Evolutionary conservation across 139 green algal species (phyloP), one percentile per base, ranked within the genome.

Genomic region (Ostreobium quekettii): DNA sequence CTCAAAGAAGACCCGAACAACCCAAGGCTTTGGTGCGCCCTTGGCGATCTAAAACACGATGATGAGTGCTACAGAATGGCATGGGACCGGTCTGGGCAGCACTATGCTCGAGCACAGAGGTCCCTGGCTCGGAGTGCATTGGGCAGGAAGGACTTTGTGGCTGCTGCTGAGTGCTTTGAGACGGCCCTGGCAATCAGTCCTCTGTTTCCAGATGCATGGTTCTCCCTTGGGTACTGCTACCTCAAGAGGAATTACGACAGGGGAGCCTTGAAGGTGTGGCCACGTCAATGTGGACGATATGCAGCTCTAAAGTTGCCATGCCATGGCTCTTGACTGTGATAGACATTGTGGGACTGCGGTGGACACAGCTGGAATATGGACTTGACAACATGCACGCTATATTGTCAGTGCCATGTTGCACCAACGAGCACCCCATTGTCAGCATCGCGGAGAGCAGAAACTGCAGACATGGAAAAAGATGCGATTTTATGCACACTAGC

Each of bases 171-270:
- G 35, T 76, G 89, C 63, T 95, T 84, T 78, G 83, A 93, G 74
- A 15, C 53, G 4, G 91, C 91, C 0, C 79, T 97, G 47, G 76
- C 74, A 24, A 70, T 96, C 35, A 97, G 90, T 79, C 86, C 90
- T 5, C 77, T 97, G 35, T 78, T 92, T 67, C 68, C 81, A 2
- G 85, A 93, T 61, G 86, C 76, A 42, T 98, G 93, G 93, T 98
- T 98, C 70, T 62, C 71, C 6, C 72, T 94, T 38, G 93, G 92
- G 24, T 96, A 88, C 70, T 85, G 74, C 53, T 78, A 73, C 48
- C 74, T 96, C 31, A 88, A 89, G 67, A 38, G 72, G 48, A 67
- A 72, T 30, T 53, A 80, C 26, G 38, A 78, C 26, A 22, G 60
- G 1, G 36, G 64, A 2, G 83, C 83, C 2, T 42, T 84, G 56